phyloP scores from a whole-genome alignment of 73 alveolate species.

The Uronychia binucleata region DNA sequence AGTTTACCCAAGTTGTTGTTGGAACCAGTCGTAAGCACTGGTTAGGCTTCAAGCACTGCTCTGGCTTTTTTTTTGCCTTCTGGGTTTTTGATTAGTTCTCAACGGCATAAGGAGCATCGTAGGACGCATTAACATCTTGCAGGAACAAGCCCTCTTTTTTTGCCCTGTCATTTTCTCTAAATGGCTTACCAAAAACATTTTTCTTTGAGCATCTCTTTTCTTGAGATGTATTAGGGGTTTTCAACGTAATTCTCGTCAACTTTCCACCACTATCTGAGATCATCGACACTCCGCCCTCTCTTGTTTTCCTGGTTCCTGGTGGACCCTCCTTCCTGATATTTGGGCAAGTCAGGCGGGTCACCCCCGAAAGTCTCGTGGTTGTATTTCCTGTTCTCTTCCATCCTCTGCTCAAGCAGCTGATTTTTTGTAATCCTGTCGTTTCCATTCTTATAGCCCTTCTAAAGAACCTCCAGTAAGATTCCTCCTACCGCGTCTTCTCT shows the following conservation, averaged over 20 bases:
- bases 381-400: not conserved
- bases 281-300: not conserved
- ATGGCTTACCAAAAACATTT: not conserved
- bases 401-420: not conserved
- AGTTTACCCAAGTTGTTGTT: not conserved
- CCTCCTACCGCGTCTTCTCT: not conserved
- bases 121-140: not conserved
- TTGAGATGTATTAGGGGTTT: not conserved
- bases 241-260: not conserved
- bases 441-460: not conserved
- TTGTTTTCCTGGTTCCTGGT: not conserved
- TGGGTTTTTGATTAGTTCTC: not conserved
- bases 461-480: not conserved
- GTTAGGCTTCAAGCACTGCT: not conserved
- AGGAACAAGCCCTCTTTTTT: not conserved
- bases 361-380: not conserved
- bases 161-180: not conserved
- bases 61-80: not conserved
- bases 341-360: not conserved
- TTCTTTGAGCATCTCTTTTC: not conserved
- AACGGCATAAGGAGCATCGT: not conserved
- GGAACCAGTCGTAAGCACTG: not conserved
- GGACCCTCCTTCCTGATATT: not conserved
- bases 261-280: not conserved
- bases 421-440: not conserved